Percentiles rank a stretch among this genome's conserved stretches.
Conservation (phyloP, 768 basidiomycete genomes). For the Tylopilus cervinicoccineus region DNA sequence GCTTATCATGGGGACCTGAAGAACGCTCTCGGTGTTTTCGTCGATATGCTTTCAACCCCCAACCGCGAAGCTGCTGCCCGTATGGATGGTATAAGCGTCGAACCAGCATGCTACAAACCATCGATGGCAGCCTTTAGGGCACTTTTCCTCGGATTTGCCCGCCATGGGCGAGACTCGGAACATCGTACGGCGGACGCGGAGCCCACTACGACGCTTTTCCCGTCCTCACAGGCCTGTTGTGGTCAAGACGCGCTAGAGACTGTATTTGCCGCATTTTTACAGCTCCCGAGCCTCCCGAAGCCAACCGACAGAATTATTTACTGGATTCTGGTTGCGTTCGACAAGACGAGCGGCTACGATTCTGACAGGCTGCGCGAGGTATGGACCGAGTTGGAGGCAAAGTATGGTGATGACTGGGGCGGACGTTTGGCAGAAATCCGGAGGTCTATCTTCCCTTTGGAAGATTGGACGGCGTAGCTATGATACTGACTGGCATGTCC, state of each 20-base stretch:
- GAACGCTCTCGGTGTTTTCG: slow-evolving; percentile 51
- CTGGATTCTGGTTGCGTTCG: slow-evolving; percentile 68
- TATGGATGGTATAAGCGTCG: slow-evolving; percentile 24
- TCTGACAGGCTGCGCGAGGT: slow-evolving; percentile 46
- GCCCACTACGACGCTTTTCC: slow-evolving; percentile 4
- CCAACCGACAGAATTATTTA: slow-evolving; percentile 49
- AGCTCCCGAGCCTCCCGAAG: slow-evolving; percentile 42
- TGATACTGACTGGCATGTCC: neutral
- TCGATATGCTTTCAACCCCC: slow-evolving; percentile 58
- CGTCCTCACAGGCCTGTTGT: slow-evolving; percentile 39
- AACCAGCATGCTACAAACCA: slow-evolving; percentile 36
- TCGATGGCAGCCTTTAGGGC: slow-evolving; percentile 59
- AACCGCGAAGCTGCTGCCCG: slow-evolving; percentile 36
- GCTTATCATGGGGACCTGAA: slow-evolving; percentile 68
- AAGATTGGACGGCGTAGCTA: slow-evolving; percentile 1
- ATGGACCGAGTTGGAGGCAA: slow-evolving; percentile 52
- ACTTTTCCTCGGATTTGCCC: slow-evolving; percentile 71
- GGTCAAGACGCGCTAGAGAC: slow-evolving; percentile 49
- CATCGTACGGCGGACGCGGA: neutral
- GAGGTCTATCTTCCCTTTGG: slow-evolving; percentile 31
- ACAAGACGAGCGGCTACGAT: slow-evolving; percentile 54
- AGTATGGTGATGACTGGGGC: slow-evolving; percentile 46
- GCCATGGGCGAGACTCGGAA: slow-evolving; percentile 42
- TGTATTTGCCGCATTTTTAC: slow-evolving; percentile 61
- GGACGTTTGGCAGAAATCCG: slow-evolving; percentile 45